Percentiles rank a stretch among this genome's conserved stretches.
These are phyloP conservation scores for Phaffomyces antillensis DNA, from an alignment of 805 yeast genomes.

Conservation along the genomic window DNA sequence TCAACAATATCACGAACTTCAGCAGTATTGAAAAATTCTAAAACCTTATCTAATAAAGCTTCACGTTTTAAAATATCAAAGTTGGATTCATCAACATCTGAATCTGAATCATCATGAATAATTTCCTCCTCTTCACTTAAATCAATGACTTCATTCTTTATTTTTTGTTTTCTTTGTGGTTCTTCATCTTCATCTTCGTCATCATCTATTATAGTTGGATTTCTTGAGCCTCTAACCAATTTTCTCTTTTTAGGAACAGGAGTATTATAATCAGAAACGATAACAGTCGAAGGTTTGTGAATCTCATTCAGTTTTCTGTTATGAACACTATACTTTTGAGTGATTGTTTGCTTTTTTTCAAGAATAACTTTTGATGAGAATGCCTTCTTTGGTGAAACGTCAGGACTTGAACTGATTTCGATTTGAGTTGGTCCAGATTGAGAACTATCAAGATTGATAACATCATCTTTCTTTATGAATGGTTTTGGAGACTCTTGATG, in stretches of 20 bases:
- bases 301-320: background rate
- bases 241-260: constrained; percentile 27
- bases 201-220: constrained; percentile 10
- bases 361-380: constrained; percentile 29
- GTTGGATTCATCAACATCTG: constrained; percentile 36
- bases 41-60: constrained; percentile 54
- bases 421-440: constrained; percentile 1
- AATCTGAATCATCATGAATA: constrained; percentile 35
- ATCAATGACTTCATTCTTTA: constrained; percentile 4
- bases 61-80: constrained; percentile 14
- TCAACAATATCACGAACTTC: constrained; percentile 71
- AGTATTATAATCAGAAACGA: constrained; percentile 2
- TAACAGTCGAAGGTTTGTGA: background rate
- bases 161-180: too few species aligned
- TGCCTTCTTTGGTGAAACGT: constrained; percentile 18
- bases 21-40: constrained; percentile 75
- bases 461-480: background rate
- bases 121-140: constrained; percentile 35
- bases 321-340: constrained; percentile 26
- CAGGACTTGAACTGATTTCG: constrained; percentile 22
- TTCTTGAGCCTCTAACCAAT: constrained; percentile 32
- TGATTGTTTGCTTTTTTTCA: constrained; percentile 30
- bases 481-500: background rate
- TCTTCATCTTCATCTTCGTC: background rate
- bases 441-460: background rate